A percentile compares a stretch with the other conserved stretches of the same genome.
phyloP scores from a whole-genome alignment of 495 filamentous ascomycete species.

The Penicillium simplicissimum region DNA sequence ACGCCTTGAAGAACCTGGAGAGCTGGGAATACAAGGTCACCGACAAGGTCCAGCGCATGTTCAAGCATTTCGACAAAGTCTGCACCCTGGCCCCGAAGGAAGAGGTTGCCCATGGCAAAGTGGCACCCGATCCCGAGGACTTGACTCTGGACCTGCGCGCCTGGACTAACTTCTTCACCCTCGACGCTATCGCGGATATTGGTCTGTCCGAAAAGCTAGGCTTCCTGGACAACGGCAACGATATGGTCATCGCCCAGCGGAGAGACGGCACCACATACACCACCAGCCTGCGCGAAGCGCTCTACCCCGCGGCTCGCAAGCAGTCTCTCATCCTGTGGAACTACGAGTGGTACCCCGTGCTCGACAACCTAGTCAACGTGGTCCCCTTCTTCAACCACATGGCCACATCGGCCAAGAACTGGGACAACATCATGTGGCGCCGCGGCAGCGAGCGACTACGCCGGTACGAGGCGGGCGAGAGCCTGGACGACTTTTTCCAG shows the following conservation, averaged over 20 bases:
- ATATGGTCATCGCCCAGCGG: conserved; percentile 39
- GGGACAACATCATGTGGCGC: conserved; percentile 44
- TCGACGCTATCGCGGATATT: conserved; percentile 56
- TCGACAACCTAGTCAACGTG: conserved; percentile 35
- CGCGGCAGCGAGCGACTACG: conserved; percentile 33
- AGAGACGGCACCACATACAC: conserved; percentile 45
- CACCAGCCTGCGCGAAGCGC: conserved; percentile 44
- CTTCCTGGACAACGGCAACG: conserved; percentile 51
- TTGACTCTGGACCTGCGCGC: conserved; percentile 44
- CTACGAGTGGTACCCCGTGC: conserved; percentile 44
- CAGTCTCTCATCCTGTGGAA: conserved; percentile 49
- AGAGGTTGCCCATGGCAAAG: conserved; percentile 26
- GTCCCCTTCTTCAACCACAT: conserved; percentile 35
- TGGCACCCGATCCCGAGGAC: conserved; percentile 27
- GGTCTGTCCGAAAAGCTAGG: conserved; percentile 52
- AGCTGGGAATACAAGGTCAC: conserved; percentile 57
- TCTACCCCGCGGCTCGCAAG: conserved; percentile 48
- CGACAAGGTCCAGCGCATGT: conserved; percentile 48
- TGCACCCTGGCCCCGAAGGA: conserved; percentile 28
- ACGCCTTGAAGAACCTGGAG: conserved; percentile 56
- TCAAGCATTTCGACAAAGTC: conserved; percentile 42
- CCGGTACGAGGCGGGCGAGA: conserved; percentile 52
- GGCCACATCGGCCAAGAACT: conserved; percentile 17
- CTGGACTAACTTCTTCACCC: conserved; percentile 47
- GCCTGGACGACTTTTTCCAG: conserved; percentile 58